These are phyloP conservation scores for Heimioporus sp. DNA, from an alignment of 768 basidiomycete genomes.

Conservation along the genomic window DNA sequence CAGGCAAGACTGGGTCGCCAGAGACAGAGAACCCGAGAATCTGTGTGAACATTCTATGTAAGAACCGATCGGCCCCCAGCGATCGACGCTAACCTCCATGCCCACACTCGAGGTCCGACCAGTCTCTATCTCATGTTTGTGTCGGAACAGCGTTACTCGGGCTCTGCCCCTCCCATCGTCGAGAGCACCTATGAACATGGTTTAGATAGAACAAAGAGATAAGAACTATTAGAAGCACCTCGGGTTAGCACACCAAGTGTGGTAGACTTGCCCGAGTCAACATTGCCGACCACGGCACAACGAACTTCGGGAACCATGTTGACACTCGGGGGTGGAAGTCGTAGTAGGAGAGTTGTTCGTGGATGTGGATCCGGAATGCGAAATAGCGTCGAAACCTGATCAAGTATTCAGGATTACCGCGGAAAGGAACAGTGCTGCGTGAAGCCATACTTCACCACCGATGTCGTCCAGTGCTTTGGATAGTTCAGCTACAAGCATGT, in stretches of 20 bases:
- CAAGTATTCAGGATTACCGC: neutral
- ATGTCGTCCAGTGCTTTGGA: conserved; percentile 64
- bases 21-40: conserved; percentile 84
- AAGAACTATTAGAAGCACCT: conserved; percentile 44
- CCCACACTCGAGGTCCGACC: conserved; percentile 95
- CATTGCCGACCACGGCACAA: conserved; percentile 95
- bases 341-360: conserved; percentile 59
- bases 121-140: conserved; percentile 97
- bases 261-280: conserved; percentile 92
- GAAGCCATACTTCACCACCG: conserved; percentile 63
- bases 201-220: conserved; percentile 13
- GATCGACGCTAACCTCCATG: conserved; percentile 72
- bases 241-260: conserved; percentile 94
- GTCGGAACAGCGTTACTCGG: conserved; percentile 88
- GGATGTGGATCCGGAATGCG: conserved; percentile 46
- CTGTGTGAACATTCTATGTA: conserved; percentile 34
- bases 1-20: conserved; percentile 78
- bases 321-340: conserved; percentile 74
- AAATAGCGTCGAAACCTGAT: conserved; percentile 57
- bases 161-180: conserved; percentile 83
- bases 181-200: conserved; percentile 50
- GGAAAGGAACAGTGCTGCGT: neutral
- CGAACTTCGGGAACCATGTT: conserved; percentile 87
- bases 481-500: conserved; percentile 43
- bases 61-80: neutral